These are phyloP conservation scores for Rhododendron ferrugineum DNA, from an alignment of 148 eudicot genomes.

Conservation along the genomic window DNA sequence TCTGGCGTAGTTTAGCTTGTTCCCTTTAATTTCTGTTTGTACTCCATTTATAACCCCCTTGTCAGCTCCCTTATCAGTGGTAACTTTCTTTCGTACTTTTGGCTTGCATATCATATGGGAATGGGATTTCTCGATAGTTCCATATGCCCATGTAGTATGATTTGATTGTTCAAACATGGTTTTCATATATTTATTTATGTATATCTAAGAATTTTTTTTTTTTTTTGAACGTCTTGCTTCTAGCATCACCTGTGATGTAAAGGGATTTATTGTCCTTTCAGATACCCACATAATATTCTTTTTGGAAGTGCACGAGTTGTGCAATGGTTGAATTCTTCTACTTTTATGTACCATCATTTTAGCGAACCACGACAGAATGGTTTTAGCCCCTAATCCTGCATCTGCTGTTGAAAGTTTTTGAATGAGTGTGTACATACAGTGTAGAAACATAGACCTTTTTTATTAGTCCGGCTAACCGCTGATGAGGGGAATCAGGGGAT, in stretches of 20 bases:
- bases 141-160: neutral
- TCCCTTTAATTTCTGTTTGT: neutral
- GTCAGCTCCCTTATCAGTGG: neutral
- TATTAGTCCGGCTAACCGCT: neutral
- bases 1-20: neutral
- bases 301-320: neutral
- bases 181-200: neutral
- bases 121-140: neutral
- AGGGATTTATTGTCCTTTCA: neutral
- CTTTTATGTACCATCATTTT: neutral
- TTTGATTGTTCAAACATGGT: neutral
- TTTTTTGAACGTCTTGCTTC: neutral
- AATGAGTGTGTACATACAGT: neutral
- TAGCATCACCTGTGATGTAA: neutral
- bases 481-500: too few relatives aligned
- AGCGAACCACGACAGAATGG: neutral
- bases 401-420: neutral
- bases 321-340: neutral
- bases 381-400: neutral
- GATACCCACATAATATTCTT: neutral
- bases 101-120: neutral
- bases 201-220: neutral
- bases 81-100: neutral
- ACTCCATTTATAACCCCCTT: neutral
- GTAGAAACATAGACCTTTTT: neutral